Conservation (phyloP, 2,329 filamentous ascomycete genomes). For the Penicillium sp. region DNA sequence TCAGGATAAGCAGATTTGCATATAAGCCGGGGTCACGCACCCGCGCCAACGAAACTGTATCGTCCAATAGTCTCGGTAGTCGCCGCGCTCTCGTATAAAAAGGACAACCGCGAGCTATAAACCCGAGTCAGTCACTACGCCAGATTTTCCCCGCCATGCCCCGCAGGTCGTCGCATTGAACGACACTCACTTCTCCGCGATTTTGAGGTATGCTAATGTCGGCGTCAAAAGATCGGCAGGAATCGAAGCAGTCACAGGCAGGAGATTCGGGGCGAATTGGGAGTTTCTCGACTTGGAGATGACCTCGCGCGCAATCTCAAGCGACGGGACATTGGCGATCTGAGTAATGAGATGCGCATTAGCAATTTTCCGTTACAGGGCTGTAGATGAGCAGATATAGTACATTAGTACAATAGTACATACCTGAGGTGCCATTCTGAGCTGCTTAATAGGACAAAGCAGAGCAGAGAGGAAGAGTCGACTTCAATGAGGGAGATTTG, state of each 20-base stretch:
- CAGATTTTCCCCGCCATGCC: constrained; percentile 3
- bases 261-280: constrained; percentile 64
- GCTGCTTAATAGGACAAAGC: neutral
- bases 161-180: neutral
- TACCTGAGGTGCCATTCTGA: constrained; percentile 29
- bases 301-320: constrained; percentile 56
- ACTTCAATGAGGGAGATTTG: constrained; percentile 16
- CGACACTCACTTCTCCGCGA: constrained; percentile 62
- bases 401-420: constrained; percentile 3
- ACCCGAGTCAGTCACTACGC: constrained; percentile 10
- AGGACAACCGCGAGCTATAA: constrained; percentile 67
- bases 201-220: constrained; percentile 89
- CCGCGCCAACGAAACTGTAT: constrained; percentile 91
- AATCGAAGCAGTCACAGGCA: constrained; percentile 78
- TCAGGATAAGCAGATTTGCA: constrained; percentile 9
- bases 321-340: constrained; percentile 54
- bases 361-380: neutral
- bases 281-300: constrained; percentile 49
- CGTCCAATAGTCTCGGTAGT: constrained; percentile 85
- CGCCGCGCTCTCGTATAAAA: constrained; percentile 92
- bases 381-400: neutral
- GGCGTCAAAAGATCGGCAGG: constrained; percentile 91
- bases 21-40: constrained; percentile 34
- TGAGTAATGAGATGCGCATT: constrained; percentile 25
- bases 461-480: neutral